Evolutionary conservation across 2,329 filamentous ascomycete species (phyloP).

Genomic region (Phaeosphaeria sp.): DNA sequence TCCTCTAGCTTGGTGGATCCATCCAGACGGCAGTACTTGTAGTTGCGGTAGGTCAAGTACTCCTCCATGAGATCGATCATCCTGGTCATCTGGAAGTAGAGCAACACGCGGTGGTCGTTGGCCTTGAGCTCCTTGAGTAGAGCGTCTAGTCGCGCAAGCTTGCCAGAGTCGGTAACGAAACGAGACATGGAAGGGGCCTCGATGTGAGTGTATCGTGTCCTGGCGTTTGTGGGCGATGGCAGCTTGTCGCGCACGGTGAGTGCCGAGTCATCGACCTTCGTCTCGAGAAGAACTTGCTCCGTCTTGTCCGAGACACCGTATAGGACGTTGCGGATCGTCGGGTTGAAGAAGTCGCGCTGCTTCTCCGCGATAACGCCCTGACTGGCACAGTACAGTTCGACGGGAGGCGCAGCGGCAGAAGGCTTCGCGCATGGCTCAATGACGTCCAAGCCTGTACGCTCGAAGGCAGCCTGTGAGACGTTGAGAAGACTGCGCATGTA

Average conservation of each 20-base stretch:
- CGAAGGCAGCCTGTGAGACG: slow-evolving; percentile 71
- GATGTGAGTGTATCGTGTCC: slow-evolving; percentile 87
- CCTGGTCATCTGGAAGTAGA: slow-evolving; percentile 99
- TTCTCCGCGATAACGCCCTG: slow-evolving; percentile 70
- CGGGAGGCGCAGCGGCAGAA: slow-evolving; percentile 82
- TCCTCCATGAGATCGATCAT: slow-evolving; percentile 99
- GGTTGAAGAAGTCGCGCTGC: slow-evolving; percentile 79
- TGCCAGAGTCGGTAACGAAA: slow-evolving; percentile 97
- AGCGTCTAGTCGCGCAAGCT: slow-evolving; percentile 88
- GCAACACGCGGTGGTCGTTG: slow-evolving; percentile 86
- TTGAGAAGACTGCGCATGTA: slow-evolving; percentile 79
- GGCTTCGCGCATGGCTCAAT: slow-evolving; percentile 84
- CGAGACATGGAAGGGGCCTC: slow-evolving; percentile 94
- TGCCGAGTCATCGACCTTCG: slow-evolving; percentile 70
- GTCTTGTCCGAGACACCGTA: slow-evolving; percentile 69
- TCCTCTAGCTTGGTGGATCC: slow-evolving; percentile 98
- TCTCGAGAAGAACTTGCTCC: slow-evolving; percentile 76
- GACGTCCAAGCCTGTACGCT: slow-evolving; percentile 73
- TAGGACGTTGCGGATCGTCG: slow-evolving; percentile 74
- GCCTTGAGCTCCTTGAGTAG: slow-evolving; percentile 90
- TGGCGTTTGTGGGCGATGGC: slow-evolving; percentile 79
- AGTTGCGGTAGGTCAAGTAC: slow-evolving; percentile 97
- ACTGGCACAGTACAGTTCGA: slow-evolving; percentile 79
- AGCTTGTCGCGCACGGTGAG: slow-evolving; percentile 72
- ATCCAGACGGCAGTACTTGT: slow-evolving; percentile 96